Percentiles rank a stretch among this genome's conserved stretches.
These are phyloP conservation scores for Pseudoscleropodium purum DNA, from an alignment of 225 moss, liverwort and hornwort species.

Conservation along the genomic window DNA sequence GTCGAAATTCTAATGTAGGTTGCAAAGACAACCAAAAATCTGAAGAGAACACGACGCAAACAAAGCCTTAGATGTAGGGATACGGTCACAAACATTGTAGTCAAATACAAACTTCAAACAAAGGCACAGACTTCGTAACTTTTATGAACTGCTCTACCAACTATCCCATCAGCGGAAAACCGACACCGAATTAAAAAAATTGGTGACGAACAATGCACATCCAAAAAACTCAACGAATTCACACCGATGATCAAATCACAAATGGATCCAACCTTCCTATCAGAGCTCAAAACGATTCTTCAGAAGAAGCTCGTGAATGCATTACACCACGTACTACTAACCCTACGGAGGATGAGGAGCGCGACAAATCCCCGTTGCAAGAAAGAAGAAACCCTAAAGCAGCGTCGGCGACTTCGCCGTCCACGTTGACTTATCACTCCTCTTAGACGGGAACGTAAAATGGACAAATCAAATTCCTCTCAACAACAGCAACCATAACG, in stretches of 20 bases:
- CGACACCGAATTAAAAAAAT: background rate
- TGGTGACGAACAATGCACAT: background rate
- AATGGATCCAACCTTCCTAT: background rate
- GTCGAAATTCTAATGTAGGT: background rate
- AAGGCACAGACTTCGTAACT: background rate
- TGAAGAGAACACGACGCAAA: background rate
- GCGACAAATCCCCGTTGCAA: background rate
- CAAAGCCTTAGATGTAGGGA: background rate
- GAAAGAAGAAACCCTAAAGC: background rate
- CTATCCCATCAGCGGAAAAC: background rate
- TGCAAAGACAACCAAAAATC: background rate
- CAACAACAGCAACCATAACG: background rate
- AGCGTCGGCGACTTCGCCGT: background rate
- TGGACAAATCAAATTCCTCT: background rate
- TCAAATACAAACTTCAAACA: background rate
- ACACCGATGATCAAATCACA: background rate
- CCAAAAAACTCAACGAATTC: background rate
- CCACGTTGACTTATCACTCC: background rate
- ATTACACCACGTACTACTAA: background rate
- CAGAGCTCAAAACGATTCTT: background rate
- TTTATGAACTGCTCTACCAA: background rate
- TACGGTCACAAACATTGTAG: background rate
- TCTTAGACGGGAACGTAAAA: background rate
- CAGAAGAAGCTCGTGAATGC: background rate
- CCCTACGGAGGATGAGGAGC: background rate